phyloP scores from a whole-genome alignment of 2,329 filamentous ascomycete genomes.

The Colletotrichum caudatum region DNA sequence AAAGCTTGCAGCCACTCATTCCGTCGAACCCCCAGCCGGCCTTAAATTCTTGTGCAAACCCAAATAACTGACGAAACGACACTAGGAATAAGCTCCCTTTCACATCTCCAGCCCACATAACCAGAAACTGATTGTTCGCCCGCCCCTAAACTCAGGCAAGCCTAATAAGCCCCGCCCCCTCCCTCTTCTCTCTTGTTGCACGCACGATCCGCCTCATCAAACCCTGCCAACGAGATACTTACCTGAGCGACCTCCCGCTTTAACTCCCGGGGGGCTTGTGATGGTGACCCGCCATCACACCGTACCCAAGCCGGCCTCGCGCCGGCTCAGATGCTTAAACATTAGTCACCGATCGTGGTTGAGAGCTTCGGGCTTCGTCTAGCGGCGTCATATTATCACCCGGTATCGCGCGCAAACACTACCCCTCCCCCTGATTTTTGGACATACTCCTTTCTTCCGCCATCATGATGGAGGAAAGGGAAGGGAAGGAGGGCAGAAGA shows the following conservation, averaged over 20 bases:
- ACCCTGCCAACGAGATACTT: conserved; percentile 19
- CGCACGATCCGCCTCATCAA: conserved; percentile 7
- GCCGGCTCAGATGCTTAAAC: background rate
- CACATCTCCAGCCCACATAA: background rate
- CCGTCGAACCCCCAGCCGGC: too few relatives aligned
- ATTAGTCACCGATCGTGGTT: background rate
- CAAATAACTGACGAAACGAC: background rate
- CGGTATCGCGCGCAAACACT: background rate
- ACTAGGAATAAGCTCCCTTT: background rate
- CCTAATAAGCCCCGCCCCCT: background rate
- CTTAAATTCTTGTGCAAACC: background rate
- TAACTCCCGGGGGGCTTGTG: background rate
- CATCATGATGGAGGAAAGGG: background rate
- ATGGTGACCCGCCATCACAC: background rate
- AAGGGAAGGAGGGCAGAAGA: background rate
- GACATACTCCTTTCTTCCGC: background rate
- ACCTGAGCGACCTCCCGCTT: conserved; percentile 8
- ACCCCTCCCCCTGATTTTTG: too few relatives aligned
- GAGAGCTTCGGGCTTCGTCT: background rate
- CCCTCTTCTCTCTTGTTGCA: background rate
- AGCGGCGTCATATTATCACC: background rate
- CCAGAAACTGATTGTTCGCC: background rate
- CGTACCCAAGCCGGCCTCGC: background rate
- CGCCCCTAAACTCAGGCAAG: background rate
- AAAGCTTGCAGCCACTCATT: background rate